phyloP scores from a whole-genome alignment of 441 rosid genomes.

The Pelargonium cotyledonis region DNA sequence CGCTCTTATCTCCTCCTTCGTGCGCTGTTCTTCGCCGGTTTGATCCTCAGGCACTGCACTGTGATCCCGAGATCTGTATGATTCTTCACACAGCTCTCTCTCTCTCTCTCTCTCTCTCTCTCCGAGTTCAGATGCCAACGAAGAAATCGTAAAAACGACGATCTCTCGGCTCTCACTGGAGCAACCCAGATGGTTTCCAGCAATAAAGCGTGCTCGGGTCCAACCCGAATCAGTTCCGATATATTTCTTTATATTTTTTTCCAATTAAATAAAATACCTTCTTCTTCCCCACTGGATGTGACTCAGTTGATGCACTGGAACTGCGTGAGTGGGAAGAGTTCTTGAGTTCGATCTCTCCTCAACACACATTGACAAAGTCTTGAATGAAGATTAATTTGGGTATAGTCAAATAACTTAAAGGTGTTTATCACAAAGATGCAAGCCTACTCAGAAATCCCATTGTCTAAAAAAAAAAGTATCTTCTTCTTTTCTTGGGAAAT shows the following conservation, averaged over 20 bases:
- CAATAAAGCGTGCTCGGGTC: background rate
- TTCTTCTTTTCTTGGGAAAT: no score
- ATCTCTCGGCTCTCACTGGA: constrained; percentile 9
- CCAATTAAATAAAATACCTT: background rate
- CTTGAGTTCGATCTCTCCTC: no score
- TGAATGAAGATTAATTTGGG: no score
- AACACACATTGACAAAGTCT: no score
- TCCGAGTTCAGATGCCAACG: constrained; percentile 17
- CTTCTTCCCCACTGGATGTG: no score
- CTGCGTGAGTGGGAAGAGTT: no score
- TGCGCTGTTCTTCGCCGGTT: constrained; percentile 17
- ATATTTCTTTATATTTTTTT: background rate
- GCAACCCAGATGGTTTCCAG: background rate
- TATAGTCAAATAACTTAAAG: no score
- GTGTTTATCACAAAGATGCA: no score
- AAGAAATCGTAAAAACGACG: constrained; percentile 25
- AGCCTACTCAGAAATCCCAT: no score
- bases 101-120: constrained; percentile 12
- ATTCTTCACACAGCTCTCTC: constrained; percentile 12
- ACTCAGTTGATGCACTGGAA: no score
- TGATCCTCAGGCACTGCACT: constrained; percentile 17
- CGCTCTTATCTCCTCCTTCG: constrained; percentile 11
- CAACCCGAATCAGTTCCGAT: background rate
- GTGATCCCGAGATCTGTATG: constrained; percentile 29
- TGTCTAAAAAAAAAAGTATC: no score